phyloP scores from a whole-genome alignment of 1,139 yeast genomes.

The Chernovozyma aurita region DNA sequence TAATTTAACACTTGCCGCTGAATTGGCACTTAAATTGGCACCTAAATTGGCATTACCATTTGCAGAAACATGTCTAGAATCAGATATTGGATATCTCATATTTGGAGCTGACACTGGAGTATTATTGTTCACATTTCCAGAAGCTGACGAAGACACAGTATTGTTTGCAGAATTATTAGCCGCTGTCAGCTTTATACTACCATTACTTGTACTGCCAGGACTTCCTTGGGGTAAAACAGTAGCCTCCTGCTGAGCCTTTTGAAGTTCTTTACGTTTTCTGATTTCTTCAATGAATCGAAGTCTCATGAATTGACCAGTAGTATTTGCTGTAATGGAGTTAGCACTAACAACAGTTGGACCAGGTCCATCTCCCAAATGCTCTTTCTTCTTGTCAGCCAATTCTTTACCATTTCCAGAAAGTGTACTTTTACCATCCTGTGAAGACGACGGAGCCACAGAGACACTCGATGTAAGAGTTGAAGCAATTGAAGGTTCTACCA shows the following conservation, averaged over 20 bases:
- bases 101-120: neutral
- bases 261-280: conserved; percentile 41
- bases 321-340: conserved; percentile 14
- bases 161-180: conserved; percentile 11
- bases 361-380: conserved; percentile 10
- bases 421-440: conserved; percentile 17
- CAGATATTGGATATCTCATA: neutral
- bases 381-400: conserved; percentile 25
- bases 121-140: neutral
- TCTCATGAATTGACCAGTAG: conserved; percentile 45
- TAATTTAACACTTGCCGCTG: conserved; percentile 1
- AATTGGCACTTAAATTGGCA: conserved; percentile 2
- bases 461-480: conserved; percentile 15
- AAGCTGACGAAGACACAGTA: neutral
- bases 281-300: conserved; percentile 45
- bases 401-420: conserved; percentile 17
- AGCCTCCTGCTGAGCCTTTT: conserved; percentile 41
- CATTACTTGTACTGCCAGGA: conserved; percentile 6
- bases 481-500: conserved; percentile 35
- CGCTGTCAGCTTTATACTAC: conserved; percentile 24
- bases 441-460: conserved; percentile 17
- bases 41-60: neutral
- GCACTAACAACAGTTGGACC: conserved; percentile 3
- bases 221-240: conserved; percentile 13
- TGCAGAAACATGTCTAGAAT: conserved; percentile 1